Percentiles rank a stretch among this genome's conserved stretches.
Evolutionary conservation across 805 yeast genomes (phyloP).

Genomic region (Blastobotrys terrestris): DNA sequence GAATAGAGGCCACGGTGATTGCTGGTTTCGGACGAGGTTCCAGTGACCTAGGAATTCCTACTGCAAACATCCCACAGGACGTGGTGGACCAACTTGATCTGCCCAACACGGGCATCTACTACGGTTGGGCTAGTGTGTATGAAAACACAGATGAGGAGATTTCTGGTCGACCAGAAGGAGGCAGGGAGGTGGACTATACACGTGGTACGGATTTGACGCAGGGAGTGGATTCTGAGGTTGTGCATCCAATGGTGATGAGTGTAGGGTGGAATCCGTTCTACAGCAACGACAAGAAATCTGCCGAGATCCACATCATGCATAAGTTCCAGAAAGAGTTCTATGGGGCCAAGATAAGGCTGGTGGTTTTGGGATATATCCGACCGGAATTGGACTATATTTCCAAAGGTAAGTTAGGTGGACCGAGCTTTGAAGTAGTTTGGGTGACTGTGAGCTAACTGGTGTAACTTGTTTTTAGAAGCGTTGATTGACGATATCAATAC

Average conservation of each 20-base stretch:
- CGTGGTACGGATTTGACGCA: slow-evolving; percentile 48
- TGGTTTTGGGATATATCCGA: slow-evolving; percentile 80
- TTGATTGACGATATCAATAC: slow-evolving; percentile 74
- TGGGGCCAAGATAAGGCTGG: slow-evolving; percentile 68
- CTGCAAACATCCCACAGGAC: slow-evolving; percentile 77
- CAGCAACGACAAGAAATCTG: slow-evolving; percentile 71
- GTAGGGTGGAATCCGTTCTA: slow-evolving; percentile 95
- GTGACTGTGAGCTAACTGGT: slow-evolving; percentile 5
- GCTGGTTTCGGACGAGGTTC: slow-evolving; percentile 97
- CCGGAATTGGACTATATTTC: slow-evolving; percentile 86
- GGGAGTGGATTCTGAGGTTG: slow-evolving; percentile 35
- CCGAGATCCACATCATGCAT: slow-evolving; percentile 77
- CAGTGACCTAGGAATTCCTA: slow-evolving; percentile 87
- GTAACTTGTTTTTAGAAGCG: slow-evolving; percentile 60
- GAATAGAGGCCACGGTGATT: slow-evolving; percentile 38
- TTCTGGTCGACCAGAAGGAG: slow-evolving; percentile 16
- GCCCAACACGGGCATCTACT: slow-evolving; percentile 75
- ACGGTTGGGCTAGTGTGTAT: slow-evolving; percentile 58
- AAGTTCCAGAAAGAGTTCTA: slow-evolving; percentile 60
- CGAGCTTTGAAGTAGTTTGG: slow-evolving; percentile 17
- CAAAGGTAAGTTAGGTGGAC: slow-evolving; percentile 27
- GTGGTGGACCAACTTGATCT: slow-evolving; percentile 34
- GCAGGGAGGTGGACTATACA: slow-evolving; percentile 44
- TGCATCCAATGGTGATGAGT: slow-evolving; percentile 86
- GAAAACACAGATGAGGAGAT: slow-evolving; percentile 20